Base-by-base conservation (phyloP, 2,329 filamentous ascomycete species). In the Bipolaris victoriae region DNA sequence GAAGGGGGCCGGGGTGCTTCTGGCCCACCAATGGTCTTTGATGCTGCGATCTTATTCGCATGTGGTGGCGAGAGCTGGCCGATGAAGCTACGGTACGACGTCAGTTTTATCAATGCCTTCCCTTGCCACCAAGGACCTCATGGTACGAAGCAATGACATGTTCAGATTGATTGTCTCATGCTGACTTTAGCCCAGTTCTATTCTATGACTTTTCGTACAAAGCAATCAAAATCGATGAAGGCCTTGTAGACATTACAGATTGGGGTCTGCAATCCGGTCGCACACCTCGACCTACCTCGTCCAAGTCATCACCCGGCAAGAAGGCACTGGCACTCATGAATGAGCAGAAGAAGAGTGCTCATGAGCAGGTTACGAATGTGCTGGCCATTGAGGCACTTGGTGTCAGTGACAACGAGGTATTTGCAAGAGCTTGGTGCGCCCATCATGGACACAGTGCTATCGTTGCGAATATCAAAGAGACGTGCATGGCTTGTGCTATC, bases 381-480 rank as follows among this genome's bases (percentile, higher is more conserved):
- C 79, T 92, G 7, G 87, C 89, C 4, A 82, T 92, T 13, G 88
- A 92, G 76, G 88, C 89, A 0, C 87, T 90, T 71, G 90, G 90
- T 0, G 88, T 89, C 20, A 80, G 81, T 47, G 90, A 92, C 73
- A 91, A 92, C 64, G 90, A 92, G 74, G 89, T 91, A 3, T 82
- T 92, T 66, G 89, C 88, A 1, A 80, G 90, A 60, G 89, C 90
- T 6, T 92, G 90, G 90, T 92, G 89, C 72, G 84, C 88, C 53
- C 88, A 91, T 67, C 90, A 88, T 84, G 90, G 90, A 2, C 76
- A 91, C 66, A 87, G 84, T 68, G 89, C 90, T 1, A 78, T 92
- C 16, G 84, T 91, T 56, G 88, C 88, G 7, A 88, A 91, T 73
- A 73, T 90, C 50, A 79, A 83, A 57, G 85, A 83, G 77, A 91